Percentiles rank a stretch among this genome's conserved stretches.
These are phyloP conservation scores for Colletotrichum tanaceti DNA, from an alignment of 2,329 filamentous ascomycete species.

Conservation along the genomic window DNA sequence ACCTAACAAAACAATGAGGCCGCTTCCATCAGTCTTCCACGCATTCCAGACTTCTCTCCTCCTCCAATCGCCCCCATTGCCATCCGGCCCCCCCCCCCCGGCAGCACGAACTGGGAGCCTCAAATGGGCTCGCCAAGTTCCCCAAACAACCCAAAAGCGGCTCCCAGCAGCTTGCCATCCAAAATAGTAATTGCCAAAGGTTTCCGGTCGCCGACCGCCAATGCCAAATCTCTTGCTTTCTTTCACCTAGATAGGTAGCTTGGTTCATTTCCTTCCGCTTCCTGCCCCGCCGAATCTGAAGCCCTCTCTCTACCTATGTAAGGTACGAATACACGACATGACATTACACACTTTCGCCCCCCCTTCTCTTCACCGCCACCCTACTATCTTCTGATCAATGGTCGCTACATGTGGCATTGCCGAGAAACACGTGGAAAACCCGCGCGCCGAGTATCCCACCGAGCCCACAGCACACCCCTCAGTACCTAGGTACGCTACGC, in stretches of 20 bases:
- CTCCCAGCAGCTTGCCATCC: neutral
- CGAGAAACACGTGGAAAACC: neutral
- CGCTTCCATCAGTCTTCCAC: conserved; percentile 30
- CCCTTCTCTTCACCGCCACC: conserved; percentile 25
- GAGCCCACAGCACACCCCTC: neutral
- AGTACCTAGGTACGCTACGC: neutral
- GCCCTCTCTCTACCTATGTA: neutral
- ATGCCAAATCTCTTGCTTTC: neutral
- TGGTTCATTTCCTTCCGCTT: conserved; percentile 2
- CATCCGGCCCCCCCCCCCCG: neutral
- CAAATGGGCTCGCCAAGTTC: conserved; percentile 21
- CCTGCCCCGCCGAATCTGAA: neutral
- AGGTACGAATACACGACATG: conserved; percentile 4
- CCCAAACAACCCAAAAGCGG: conserved; percentile 21
- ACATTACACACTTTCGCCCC: neutral
- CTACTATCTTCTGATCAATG: neutral
- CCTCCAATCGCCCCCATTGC: neutral
- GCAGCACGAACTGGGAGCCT: conserved; percentile 27
- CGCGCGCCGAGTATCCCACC: neutral
- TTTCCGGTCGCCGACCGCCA: neutral
- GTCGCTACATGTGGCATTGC: neutral
- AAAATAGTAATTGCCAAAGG: neutral
- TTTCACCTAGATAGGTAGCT: conserved; percentile 1
- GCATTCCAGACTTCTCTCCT: conserved; percentile 13
- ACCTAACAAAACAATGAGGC: conserved; percentile 15